phyloP scores from a whole-genome alignment of 2,329 filamentous ascomycete genomes.

The Aspergillus versicolor region DNA sequence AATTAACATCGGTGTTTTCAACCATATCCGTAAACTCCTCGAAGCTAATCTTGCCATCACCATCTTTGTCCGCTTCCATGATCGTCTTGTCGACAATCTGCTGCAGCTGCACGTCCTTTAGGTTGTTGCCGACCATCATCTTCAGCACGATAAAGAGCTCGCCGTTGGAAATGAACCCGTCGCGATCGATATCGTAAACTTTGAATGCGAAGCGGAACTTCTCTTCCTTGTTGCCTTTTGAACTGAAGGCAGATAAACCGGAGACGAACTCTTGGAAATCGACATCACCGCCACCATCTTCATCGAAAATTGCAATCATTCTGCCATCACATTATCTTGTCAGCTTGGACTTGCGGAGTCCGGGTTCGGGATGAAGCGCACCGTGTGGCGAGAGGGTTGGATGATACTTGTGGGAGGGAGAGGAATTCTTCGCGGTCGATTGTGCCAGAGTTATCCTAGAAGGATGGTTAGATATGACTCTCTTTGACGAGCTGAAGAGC shows the following conservation, averaged over 20 bases:
- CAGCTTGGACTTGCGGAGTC: neutral
- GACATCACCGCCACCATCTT: conserved; percentile 95
- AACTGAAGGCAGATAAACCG: conserved; percentile 90
- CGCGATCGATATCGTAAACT: conserved; percentile 98
- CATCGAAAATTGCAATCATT: conserved; percentile 99
- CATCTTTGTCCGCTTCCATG: conserved; percentile 97
- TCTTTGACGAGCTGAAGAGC: conserved; percentile 5
- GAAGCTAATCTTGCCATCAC: conserved; percentile 97
- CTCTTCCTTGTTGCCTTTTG: conserved; percentile 98
- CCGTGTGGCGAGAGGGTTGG: conserved; percentile 95
- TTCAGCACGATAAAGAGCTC: conserved; percentile 99
- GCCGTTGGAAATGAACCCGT: conserved; percentile 97
- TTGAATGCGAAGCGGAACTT: conserved; percentile 98
- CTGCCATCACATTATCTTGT: conserved; percentile 43
- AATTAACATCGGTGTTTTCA: conserved; percentile 77
- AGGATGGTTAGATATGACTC: neutral
- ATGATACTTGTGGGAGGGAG: conserved; percentile 93
- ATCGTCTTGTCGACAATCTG: conserved; percentile 99
- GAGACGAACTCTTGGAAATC: conserved; percentile 99
- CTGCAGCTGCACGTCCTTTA: conserved; percentile 98
- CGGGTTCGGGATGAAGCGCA: conserved; percentile 39
- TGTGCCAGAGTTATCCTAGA: conserved; percentile 91
- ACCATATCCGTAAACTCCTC: conserved; percentile 99
- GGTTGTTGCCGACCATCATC: conserved; percentile 99
- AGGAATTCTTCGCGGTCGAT: conserved; percentile 99